Evolutionary conservation across 2,329 filamentous ascomycete genomes (phyloP).

Genomic region (Raffaelea albimanens): DNA sequence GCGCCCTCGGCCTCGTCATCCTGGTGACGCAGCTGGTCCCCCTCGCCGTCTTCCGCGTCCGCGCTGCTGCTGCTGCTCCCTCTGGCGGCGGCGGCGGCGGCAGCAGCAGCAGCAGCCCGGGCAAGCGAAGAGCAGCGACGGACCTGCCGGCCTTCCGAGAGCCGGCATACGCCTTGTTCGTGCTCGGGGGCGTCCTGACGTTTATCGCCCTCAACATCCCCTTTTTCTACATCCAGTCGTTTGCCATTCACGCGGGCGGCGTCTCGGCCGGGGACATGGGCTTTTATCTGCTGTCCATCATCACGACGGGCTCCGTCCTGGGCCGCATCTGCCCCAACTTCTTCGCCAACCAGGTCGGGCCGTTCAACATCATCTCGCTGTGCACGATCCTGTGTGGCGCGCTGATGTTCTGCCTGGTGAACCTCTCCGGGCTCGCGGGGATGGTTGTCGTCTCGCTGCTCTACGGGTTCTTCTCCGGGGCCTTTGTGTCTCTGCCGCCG

Average conservation of each 20-base stretch:
- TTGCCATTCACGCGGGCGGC: background rate
- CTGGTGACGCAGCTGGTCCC: background rate
- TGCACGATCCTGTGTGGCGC: background rate
- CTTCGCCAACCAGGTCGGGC: background rate
- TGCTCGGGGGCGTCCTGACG: background rate
- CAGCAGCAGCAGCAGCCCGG: background rate
- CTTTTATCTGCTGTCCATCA: background rate
- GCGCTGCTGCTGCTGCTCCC: no score
- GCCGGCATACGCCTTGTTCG: background rate
- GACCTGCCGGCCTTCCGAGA: background rate
- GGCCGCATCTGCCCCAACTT: background rate
- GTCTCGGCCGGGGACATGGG: background rate
- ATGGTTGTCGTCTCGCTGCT: background rate
- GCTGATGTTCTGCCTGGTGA: background rate
- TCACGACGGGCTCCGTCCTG: background rate
- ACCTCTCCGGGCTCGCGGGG: background rate
- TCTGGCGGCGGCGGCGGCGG: no score
- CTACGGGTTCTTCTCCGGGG: background rate
- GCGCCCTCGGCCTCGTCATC: conserved; percentile 8
- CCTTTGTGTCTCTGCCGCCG: background rate
- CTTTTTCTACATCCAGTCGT: background rate
- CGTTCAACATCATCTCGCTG: background rate
- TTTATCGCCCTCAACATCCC: background rate
- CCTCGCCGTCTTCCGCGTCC: background rate
- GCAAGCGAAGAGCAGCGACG: background rate